phyloP scores from a whole-genome alignment of 257 asterid genomes.

The Hygrophila difformis region DNA sequence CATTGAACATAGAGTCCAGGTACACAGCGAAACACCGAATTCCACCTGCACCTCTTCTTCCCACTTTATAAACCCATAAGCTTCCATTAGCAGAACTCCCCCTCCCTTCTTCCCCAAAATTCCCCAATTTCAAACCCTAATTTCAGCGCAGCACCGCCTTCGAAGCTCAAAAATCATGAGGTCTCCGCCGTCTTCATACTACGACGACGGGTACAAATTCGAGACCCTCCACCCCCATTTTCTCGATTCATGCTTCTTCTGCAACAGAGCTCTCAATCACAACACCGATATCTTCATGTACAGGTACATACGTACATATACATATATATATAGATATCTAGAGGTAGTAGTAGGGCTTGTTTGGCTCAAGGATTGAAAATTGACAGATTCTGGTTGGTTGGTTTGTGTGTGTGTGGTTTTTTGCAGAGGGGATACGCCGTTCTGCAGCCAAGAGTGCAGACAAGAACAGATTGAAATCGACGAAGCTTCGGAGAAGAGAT shows the following conservation, averaged over 20 bases:
- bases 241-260: constrained; percentile 72
- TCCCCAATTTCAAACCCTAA: too few relatives aligned
- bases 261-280: constrained; percentile 50
- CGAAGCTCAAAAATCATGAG: constrained; percentile 12
- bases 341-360: not conserved
- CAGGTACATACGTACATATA: constrained; percentile 37
- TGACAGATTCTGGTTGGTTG: not conserved
- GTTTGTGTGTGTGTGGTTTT: not conserved
- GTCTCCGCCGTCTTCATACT: not conserved
- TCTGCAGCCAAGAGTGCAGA: constrained; percentile 89
- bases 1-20: too few relatives aligned
- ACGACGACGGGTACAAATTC: constrained; percentile 16
- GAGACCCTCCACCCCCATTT: constrained; percentile 52
- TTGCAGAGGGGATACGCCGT: constrained; percentile 87
- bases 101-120: too few relatives aligned
- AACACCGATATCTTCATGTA: constrained; percentile 87
- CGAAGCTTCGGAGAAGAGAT: constrained; percentile 58
- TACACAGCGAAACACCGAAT: too few relatives aligned
- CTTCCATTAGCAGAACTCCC: too few relatives aligned
- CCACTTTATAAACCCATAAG: too few relatives aligned
- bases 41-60: too few relatives aligned
- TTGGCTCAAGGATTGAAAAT: not conserved
- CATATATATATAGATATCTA: not conserved
- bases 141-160: not conserved
- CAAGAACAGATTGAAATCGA: constrained; percentile 90